phyloP scores from a whole-genome alignment of 805 yeast genomes.

The Grigorovia humatica region DNA sequence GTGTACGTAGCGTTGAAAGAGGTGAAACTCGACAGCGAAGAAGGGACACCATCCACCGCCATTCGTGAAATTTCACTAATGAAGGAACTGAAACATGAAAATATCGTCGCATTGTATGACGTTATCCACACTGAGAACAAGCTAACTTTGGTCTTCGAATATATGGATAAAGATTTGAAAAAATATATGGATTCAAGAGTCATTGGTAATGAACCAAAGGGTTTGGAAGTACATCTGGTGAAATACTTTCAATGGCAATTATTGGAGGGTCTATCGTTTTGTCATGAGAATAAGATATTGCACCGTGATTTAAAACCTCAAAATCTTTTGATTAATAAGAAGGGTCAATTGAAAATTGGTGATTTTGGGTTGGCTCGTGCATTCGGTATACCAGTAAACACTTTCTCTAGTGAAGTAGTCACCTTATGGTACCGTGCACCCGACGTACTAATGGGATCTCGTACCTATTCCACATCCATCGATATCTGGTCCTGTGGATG shows the following conservation, averaged over 20 bases:
- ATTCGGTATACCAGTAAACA: conserved; percentile 92
- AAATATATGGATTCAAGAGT: conserved; percentile 80
- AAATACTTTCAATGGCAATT: conserved; percentile 89
- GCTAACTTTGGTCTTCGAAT: conserved; percentile 86
- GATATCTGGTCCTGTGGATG: conserved; percentile 99
- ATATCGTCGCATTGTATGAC: conserved; percentile 83
- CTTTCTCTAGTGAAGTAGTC: conserved; percentile 96
- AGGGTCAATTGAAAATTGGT: conserved; percentile 83
- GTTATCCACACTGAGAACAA: conserved; percentile 95
- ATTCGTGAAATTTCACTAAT: conserved; percentile 90
- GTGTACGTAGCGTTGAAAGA: conserved; percentile 93
- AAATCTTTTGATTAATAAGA: conserved; percentile 86
- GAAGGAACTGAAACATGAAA: conserved; percentile 88
- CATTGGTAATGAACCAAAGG: conserved; percentile 24
- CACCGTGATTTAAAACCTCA: conserved; percentile 97
- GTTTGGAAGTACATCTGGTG: conserved; percentile 45
- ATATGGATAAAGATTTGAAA: conserved; percentile 86
- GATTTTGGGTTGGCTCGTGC: conserved; percentile 96
- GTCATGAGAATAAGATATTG: conserved; percentile 88
- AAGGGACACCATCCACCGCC: conserved; percentile 98
- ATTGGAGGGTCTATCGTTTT: conserved; percentile 81
- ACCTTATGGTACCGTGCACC: conserved; percentile 98
- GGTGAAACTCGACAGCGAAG: conserved; percentile 91
- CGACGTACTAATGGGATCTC: conserved; percentile 88
- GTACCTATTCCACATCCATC: conserved; percentile 94